Percentiles rank a stretch among this genome's conserved stretches.
Conservation (phyloP, 1,139 yeast species). For the Candida pseudoviswanathii region DNA sequence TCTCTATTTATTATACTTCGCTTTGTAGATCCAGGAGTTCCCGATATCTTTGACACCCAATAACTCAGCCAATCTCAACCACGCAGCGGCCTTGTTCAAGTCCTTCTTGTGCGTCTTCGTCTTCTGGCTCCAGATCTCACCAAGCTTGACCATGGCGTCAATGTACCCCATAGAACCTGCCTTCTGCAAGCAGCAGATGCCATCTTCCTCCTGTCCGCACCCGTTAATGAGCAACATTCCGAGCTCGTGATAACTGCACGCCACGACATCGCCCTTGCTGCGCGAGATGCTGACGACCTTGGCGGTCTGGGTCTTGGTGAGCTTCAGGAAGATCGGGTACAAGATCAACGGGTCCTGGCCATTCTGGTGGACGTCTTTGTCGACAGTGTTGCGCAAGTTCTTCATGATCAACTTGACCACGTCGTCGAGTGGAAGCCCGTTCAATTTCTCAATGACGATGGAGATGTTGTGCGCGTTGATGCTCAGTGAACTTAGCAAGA, state of each 20-base stretch:
- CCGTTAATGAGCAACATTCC: constrained; percentile 65
- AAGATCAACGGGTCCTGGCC: constrained; percentile 34
- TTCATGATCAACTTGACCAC: constrained; percentile 30
- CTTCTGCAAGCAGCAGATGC: constrained; percentile 61
- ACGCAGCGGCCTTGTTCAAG: constrained; percentile 63
- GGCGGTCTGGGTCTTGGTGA: constrained; percentile 28
- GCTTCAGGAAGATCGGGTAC: constrained; percentile 26
- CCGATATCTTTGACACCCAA: constrained; percentile 69
- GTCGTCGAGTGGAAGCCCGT: constrained; percentile 33
- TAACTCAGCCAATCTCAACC: constrained; percentile 68
- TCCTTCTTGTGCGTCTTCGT: constrained; percentile 61
- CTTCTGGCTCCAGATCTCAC: constrained; percentile 65
- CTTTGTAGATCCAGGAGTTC: constrained; percentile 78
- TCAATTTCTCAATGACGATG: constrained; percentile 25
- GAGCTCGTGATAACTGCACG: constrained; percentile 51
- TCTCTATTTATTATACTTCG: constrained; percentile 46
- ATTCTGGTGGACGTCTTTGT: constrained; percentile 19
- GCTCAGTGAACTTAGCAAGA: constrained; percentile 20
- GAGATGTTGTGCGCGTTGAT: constrained; percentile 8
- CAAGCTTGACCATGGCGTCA: constrained; percentile 72
- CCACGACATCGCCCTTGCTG: constrained; percentile 31
- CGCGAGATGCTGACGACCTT: constrained; percentile 30
- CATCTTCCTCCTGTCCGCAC: constrained; percentile 61
- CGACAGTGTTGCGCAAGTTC: constrained; percentile 21
- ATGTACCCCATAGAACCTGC: constrained; percentile 72